Percentiles rank a stretch among this genome's conserved stretches.
Conservation (phyloP, 805 yeast genomes). For the Hanseniaspora thailandica region DNA sequence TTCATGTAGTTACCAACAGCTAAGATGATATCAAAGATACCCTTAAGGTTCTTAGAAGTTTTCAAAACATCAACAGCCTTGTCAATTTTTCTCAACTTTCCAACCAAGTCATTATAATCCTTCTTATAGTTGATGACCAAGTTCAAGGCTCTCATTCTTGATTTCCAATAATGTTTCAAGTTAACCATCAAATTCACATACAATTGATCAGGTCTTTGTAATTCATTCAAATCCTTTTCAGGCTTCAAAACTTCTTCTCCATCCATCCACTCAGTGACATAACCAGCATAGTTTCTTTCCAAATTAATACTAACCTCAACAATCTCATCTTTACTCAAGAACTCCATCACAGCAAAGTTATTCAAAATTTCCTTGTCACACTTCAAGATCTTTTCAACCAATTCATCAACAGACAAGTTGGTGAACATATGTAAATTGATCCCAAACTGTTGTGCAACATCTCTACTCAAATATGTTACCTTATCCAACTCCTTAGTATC, state of each 20-base stretch:
- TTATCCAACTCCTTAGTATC: conserved; percentile 33
- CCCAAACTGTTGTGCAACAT: conserved; percentile 87
- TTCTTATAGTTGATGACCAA: conserved; percentile 59
- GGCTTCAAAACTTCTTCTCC: conserved; percentile 36
- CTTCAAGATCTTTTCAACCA: conserved; percentile 57
- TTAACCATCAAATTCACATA: conserved; percentile 75
- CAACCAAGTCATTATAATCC: conserved; percentile 62
- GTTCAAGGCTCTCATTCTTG: conserved; percentile 74
- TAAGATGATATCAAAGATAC: conserved; percentile 69
- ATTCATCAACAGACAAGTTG: conserved; percentile 45
- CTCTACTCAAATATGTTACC: conserved; percentile 63
- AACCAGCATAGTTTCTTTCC: conserved; percentile 67
- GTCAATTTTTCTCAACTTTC: conserved; percentile 59
- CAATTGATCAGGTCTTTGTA: conserved; percentile 78
- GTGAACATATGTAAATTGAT: conserved; percentile 78
- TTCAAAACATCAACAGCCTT: conserved; percentile 57
- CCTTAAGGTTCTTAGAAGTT: conserved; percentile 53
- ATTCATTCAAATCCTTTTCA: conserved; percentile 59
- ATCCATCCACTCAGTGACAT: conserved; percentile 51
- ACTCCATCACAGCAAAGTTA: conserved; percentile 69
- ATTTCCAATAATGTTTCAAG: conserved; percentile 79
- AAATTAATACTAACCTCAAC: conserved; percentile 62
- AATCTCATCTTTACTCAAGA: conserved; percentile 63
- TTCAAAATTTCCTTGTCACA: conserved; percentile 65
- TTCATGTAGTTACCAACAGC: conserved; percentile 96